Percentiles rank a stretch among this genome's conserved stretches.
Evolutionary conservation across 2,329 filamentous ascomycete genomes (phyloP).

Genomic region (Acarospora socialis): DNA sequence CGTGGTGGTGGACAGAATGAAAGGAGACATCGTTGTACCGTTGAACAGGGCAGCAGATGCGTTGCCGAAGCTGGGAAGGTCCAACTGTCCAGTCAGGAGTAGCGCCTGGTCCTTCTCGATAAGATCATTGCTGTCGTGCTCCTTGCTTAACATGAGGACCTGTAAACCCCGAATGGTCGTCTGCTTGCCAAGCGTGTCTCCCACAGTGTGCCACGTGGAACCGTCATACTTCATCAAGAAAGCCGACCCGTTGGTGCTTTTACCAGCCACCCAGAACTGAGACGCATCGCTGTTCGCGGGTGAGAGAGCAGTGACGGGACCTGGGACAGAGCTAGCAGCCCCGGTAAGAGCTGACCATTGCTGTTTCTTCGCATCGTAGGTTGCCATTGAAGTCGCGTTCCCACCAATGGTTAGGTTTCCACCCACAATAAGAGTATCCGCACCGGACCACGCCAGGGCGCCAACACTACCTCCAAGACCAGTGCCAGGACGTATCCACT

Average conservation of each 20-base stretch:
- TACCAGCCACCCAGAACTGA: conserved; percentile 72
- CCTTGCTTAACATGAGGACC: conserved; percentile 55
- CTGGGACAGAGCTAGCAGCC: conserved; percentile 55
- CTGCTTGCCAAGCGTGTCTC: conserved; percentile 45
- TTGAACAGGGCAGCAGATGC: conserved; percentile 82
- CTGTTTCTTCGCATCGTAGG: conserved; percentile 54
- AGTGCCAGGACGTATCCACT: conserved; percentile 70
- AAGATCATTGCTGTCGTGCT: conserved; percentile 50
- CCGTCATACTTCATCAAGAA: conserved; percentile 78
- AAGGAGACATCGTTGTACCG: conserved; percentile 63
- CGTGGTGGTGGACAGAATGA: conserved; percentile 63
- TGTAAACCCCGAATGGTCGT: conserved; percentile 69
- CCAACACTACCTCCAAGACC: conserved; percentile 57
- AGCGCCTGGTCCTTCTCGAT: conserved; percentile 56
- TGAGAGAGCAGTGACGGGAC: conserved; percentile 62
- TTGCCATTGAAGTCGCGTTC: conserved; percentile 53
- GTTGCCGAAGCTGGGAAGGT: conserved; percentile 60
- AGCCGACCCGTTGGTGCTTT: conserved; percentile 48
- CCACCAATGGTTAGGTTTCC: conserved; percentile 59
- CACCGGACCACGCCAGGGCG: conserved; percentile 60
- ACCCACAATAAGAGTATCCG: conserved; percentile 58
- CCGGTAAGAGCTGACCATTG: conserved; percentile 50
- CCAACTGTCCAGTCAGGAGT: conserved; percentile 71
- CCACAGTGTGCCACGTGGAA: conserved; percentile 52
- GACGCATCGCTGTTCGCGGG: conserved; percentile 57